Conservation (phyloP, 352 stramenopile genomes). For the Phytophthora chlamydospora region DNA sequence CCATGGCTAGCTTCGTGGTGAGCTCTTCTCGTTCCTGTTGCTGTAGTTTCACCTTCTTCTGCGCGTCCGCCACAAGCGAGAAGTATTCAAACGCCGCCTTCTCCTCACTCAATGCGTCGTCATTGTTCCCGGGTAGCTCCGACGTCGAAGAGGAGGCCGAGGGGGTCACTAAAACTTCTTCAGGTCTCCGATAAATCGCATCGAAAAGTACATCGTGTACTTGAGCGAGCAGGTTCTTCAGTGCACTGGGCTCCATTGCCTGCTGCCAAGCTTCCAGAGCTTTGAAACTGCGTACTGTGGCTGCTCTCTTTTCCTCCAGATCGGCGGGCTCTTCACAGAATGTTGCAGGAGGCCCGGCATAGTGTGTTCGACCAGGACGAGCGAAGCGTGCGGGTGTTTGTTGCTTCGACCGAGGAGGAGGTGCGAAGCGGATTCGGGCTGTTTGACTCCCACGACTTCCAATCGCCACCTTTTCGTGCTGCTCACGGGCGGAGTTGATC, state of each 20-base stretch:
- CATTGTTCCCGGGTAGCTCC: background rate
- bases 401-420: constrained; percentile 14
- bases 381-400: background rate
- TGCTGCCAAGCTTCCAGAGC: constrained; percentile 34
- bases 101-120: background rate
- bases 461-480: background rate
- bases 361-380: background rate
- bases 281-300: constrained; percentile 44
- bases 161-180: background rate
- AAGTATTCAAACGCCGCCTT: constrained; percentile 20
- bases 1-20: constrained; percentile 49
- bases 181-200: constrained; percentile 15
- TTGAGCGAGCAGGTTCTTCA: constrained; percentile 33
- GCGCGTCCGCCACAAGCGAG: constrained; percentile 20
- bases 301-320: constrained; percentile 13
- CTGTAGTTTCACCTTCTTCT: constrained; percentile 29
- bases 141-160: background rate
- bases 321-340: background rate
- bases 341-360: background rate
- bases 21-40: constrained; percentile 23
- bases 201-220: constrained; percentile 19
- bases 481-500: constrained; percentile 15
- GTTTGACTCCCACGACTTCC: constrained; percentile 6
- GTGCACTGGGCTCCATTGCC: constrained; percentile 12
- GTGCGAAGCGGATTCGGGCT: constrained; percentile 37